Evolutionary conservation across 371 early-diverging fungal species (phyloP).

Genomic region (Batrachochytrium dendrobatidis): DNA sequence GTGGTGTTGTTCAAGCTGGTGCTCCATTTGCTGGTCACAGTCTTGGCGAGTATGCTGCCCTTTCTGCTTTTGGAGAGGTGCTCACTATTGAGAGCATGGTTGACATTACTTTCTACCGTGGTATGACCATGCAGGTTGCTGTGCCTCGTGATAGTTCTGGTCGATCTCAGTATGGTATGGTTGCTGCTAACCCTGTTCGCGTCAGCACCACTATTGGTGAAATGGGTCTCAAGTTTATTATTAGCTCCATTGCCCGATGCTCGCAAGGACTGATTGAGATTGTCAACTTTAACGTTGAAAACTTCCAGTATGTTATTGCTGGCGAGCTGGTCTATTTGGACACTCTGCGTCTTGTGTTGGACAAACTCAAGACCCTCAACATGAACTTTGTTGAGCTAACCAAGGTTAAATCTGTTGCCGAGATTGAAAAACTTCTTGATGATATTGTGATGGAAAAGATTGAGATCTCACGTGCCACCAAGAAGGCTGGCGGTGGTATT

Average conservation of each 20-base stretch:
- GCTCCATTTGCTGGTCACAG: slow-evolving; percentile 94
- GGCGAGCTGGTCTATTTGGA: slow-evolving; percentile 80
- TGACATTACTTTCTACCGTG: slow-evolving; percentile 94
- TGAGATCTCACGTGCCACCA: slow-evolving; percentile 52
- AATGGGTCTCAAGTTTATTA: slow-evolving; percentile 72
- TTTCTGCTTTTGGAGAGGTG: slow-evolving; percentile 85
- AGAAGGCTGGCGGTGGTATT: slow-evolving; percentile 51
- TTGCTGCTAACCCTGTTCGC: slow-evolving; percentile 88
- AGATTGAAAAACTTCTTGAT: slow-evolving; percentile 72
- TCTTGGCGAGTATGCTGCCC: slow-evolving; percentile 92
- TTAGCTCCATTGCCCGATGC: slow-evolving; percentile 72
- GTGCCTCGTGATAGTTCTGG: slow-evolving; percentile 77
- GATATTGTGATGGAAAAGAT: slow-evolving; percentile 67
- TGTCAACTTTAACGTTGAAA: slow-evolving; percentile 95
- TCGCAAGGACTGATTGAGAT: slow-evolving; percentile 81
- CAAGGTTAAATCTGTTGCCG: slow-evolving; percentile 77
- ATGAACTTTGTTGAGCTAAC: slow-evolving; percentile 81
- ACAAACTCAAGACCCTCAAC: slow-evolving; percentile 61
- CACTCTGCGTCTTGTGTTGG: slow-evolving; percentile 70
- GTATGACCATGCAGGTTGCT: slow-evolving; percentile 94
- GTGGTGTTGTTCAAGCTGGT: slow-evolving; percentile 75
- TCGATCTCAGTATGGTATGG: slow-evolving; percentile 91
- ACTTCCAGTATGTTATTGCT: slow-evolving; percentile 92
- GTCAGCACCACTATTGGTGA: slow-evolving; percentile 80
- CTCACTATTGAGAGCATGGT: slow-evolving; percentile 79